Conservation (phyloP, 2,329 filamentous ascomycete genomes). For the Dactylonectria estremocensis region DNA sequence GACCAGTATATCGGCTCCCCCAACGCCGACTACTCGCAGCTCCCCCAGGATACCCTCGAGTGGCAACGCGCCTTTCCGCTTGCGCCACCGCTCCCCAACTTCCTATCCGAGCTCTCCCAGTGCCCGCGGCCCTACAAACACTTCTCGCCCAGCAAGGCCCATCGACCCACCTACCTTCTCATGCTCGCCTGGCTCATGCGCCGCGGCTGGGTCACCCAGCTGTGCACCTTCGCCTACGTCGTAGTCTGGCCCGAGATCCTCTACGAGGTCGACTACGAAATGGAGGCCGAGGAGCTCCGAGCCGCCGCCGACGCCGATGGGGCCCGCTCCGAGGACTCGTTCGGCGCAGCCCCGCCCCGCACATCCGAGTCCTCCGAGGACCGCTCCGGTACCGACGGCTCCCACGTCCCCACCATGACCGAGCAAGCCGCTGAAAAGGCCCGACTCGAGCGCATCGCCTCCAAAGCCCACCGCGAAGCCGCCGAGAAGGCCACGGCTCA, state of each 20-base stretch:
- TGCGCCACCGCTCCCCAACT: conserved; percentile 85
- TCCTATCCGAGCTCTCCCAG: conserved; percentile 86
- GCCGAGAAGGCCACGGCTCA: conserved; percentile 71
- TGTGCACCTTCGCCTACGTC: conserved; percentile 93
- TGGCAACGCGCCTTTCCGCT: conserved; percentile 88
- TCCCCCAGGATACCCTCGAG: conserved; percentile 77
- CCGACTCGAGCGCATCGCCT: conserved; percentile 72
- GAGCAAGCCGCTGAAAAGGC: conserved; percentile 73
- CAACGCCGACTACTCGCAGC: conserved; percentile 83
- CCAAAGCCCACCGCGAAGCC: conserved; percentile 68
- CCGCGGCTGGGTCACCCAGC: conserved; percentile 92
- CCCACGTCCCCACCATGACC: conserved; percentile 58
- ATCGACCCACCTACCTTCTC: conserved; percentile 88
- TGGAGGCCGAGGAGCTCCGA: conserved; percentile 76
- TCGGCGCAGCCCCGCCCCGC: conserved; percentile 39
- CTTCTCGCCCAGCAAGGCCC: conserved; percentile 89
- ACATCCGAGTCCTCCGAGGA: conserved; percentile 48
- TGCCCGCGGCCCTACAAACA: conserved; percentile 86
- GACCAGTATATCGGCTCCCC: conserved; percentile 94
- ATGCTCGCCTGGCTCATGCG: conserved; percentile 95
- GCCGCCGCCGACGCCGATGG: conserved; percentile 47
- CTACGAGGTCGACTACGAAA: conserved; percentile 81
- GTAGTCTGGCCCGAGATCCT: conserved; percentile 87
- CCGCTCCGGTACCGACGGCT: conserved; percentile 39
- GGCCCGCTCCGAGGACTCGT: conserved; percentile 41